Conservation (phyloP, 2,329 filamentous ascomycete genomes). For the Paramyrothecium roridum region DNA sequence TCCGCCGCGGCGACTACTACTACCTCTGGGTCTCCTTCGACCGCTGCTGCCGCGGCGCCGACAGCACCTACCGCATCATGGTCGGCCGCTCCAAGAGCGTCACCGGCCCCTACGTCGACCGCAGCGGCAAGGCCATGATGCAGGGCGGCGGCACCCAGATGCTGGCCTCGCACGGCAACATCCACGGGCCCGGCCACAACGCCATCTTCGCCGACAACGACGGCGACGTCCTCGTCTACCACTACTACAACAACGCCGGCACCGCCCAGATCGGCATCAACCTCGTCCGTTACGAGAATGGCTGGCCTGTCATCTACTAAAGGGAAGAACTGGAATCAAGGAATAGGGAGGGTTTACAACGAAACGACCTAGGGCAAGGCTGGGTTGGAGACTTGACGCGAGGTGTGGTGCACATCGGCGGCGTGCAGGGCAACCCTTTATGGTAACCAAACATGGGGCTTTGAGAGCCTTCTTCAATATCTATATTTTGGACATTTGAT, state of each 20-base stretch:
- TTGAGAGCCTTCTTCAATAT: too few species aligned
- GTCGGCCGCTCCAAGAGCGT: constrained; percentile 25
- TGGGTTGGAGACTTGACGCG: too few species aligned
- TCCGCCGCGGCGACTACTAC: constrained; percentile 22
- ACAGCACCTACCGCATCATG: constrained; percentile 27
- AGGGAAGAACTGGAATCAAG: too few species aligned
- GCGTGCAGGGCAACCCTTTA: too few species aligned
- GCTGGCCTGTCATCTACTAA: constrained; percentile 27
- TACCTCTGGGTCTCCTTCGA: constrained; percentile 30
- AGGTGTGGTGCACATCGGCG: too few species aligned
- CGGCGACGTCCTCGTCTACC: constrained; percentile 26
- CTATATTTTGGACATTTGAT: too few species aligned
- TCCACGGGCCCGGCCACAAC: constrained; percentile 27
- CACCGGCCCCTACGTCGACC: constrained; percentile 23
- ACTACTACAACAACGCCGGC: constrained; percentile 22
- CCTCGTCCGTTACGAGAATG: constrained; percentile 22
- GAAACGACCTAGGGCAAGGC: too few species aligned
- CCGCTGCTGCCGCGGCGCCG: constrained; percentile 22
- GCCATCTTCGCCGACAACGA: constrained; percentile 26
- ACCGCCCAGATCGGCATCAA: constrained; percentile 24
- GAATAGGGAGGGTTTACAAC: too few species aligned
- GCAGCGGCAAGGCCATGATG: constrained; percentile 19
- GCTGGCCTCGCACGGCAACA: constrained; percentile 20
- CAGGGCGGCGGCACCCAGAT: constrained; percentile 24
- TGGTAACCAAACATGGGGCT: too few species aligned